A percentile compares a stretch with the other conserved stretches of the same genome.
These are phyloP conservation scores for Leccinum subtestaceum DNA, from an alignment of 768 basidiomycete species.

Conservation along the genomic window DNA sequence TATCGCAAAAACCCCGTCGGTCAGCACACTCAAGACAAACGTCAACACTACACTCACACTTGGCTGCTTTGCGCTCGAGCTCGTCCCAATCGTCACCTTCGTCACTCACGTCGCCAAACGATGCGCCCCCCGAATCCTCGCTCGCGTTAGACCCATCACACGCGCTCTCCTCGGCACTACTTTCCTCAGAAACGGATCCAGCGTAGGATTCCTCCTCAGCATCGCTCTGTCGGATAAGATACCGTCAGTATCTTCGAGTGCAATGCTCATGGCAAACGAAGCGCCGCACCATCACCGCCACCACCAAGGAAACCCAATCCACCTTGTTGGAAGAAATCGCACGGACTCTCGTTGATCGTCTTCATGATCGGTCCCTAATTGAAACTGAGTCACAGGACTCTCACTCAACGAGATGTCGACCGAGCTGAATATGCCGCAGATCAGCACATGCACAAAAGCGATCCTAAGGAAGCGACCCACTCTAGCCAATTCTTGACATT, in stretches of 20 bases:
- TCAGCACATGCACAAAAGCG: conserved; percentile 1
- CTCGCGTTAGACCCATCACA: conserved; percentile 53
- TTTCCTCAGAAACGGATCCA: conserved; percentile 51
- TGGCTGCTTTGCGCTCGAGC: conserved; percentile 86
- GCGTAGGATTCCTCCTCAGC: conserved; percentile 61
- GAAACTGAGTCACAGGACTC: conserved; percentile 88
- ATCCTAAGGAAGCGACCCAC: conserved; percentile 45
- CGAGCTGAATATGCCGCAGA: conserved; percentile 51
- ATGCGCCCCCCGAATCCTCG: conserved; percentile 61
- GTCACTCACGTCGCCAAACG: conserved; percentile 62
- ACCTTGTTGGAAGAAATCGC: conserved; percentile 94
- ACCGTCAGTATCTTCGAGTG: conserved; percentile 30
- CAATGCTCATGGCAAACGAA: conserved; percentile 32
- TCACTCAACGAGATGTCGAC: conserved; percentile 96
- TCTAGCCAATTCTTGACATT: conserved; percentile 99
- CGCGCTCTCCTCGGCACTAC: conserved; percentile 53
- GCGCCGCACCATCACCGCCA: conserved; percentile 64
- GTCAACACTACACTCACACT: conserved; percentile 47
- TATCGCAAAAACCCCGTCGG: neutral
- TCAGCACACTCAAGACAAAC: neutral
- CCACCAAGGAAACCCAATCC: conserved; percentile 91
- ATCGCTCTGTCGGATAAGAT: conserved; percentile 46
- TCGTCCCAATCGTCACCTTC: conserved; percentile 96
- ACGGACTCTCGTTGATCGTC: conserved; percentile 93
- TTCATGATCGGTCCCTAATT: conserved; percentile 99